Base-by-base conservation (phyloP, 345 rosid genomes). In the Acer campestre region DNA sequence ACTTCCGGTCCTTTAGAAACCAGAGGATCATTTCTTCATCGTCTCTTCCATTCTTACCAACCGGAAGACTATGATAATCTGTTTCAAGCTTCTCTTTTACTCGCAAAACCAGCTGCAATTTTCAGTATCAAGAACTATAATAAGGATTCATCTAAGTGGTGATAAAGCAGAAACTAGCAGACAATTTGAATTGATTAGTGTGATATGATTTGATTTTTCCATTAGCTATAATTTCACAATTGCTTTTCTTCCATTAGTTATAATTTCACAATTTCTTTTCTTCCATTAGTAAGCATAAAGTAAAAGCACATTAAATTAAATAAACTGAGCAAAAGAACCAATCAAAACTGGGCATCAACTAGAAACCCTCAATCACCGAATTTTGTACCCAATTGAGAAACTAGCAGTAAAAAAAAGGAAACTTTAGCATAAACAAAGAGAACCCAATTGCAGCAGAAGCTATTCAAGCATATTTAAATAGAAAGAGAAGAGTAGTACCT, bases 21-120 rank as follows among this genome's bases (percentile, higher is more conserved):
- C 99, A 90, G 4, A 91, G 88, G 58, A 94, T 94, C 97, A 94
- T 89, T 29, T 91, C 95, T 75, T 94, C 98, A 84, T 95, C 99
- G 74, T 94, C 93, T 87, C 98, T 87, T 72, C 97, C 99, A 81
- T 92, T 80, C 83, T 85, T 91, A 12, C 98, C 99, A 18, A 89
- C 72, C 0, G 95, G 91, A 20, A 96, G 97, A 83, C 83, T 78
- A 58, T 22, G 22, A 68, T 88, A 75, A 44, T 91, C 91, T 74
- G 79, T 92, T 38, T 82, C 89, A 79, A 94, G 97, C 83, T 81
- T 86, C 82, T 87, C 70, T 79, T 91, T 92, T 0, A 92, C 97
- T 88, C 93, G 91, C 80, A 85, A 70, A 84, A 91, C 95, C 79
- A 93, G 82, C 94, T 95, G 88, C 86, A 80, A 64, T 79, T 63